A percentile compares a stretch with the other conserved stretches of the same genome.
phyloP scores from a whole-genome alignment of 2,329 filamentous ascomycete genomes.

The Exutisphaerella laricina region DNA sequence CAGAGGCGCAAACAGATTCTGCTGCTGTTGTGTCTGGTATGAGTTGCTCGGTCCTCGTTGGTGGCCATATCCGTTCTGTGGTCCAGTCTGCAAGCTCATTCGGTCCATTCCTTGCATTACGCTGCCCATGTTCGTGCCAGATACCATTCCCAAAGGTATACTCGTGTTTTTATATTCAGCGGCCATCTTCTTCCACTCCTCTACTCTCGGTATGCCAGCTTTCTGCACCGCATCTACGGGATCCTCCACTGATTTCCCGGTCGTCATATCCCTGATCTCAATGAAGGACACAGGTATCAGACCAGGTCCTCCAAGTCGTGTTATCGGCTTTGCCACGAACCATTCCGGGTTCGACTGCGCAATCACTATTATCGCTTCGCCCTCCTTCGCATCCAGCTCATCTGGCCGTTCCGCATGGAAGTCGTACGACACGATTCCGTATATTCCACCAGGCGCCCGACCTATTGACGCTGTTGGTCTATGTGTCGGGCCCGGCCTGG shows the following conservation, averaged over 20 bases:
- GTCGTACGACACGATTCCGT: conserved; percentile 94
- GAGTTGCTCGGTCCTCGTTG: conserved; percentile 28
- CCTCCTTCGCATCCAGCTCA: conserved; percentile 89
- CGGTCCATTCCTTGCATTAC: conserved; percentile 60
- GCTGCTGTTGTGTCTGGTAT: conserved; percentile 42
- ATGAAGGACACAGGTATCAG: conserved; percentile 96
- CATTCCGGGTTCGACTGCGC: conserved; percentile 98
- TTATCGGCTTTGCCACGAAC: conserved; percentile 99
- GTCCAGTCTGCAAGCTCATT: conserved; percentile 62
- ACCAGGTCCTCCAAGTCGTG: conserved; percentile 87
- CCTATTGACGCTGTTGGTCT: conserved; percentile 39
- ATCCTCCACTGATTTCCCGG: conserved; percentile 74
- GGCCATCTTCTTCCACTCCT: conserved; percentile 99
- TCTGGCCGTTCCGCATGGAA: conserved; percentile 94
- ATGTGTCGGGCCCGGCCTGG: conserved; percentile 23
- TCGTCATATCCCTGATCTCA: conserved; percentile 90
- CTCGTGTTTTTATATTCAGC: conserved; percentile 99
- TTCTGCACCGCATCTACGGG: conserved; percentile 77
- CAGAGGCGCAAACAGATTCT: conserved; percentile 61
- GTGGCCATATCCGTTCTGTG: conserved; percentile 25
- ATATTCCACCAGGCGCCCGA: conserved; percentile 67
- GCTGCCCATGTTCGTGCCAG: conserved; percentile 43
- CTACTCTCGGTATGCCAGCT: conserved; percentile 87
- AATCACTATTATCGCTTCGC: conserved; percentile 96
- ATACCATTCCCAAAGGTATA: conserved; percentile 86